These are phyloP conservation scores for Ottelia alismoides DNA, from an alignment of 106 monocot species.

Conservation along the genomic window DNA sequence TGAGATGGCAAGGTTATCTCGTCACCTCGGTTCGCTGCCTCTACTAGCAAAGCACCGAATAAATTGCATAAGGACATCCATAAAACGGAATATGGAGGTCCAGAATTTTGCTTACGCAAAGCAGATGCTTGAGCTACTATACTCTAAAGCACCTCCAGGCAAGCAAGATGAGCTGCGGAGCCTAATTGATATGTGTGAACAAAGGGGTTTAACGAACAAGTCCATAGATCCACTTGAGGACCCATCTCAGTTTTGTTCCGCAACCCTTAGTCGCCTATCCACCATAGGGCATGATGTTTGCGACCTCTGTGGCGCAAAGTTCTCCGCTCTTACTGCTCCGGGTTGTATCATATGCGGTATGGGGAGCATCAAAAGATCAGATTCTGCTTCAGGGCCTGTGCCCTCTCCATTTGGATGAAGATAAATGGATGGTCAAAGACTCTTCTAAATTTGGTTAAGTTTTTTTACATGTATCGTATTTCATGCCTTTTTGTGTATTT, in stretches of 20 bases:
- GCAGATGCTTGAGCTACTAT: conserved; percentile 77
- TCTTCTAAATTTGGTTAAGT: too few species aligned
- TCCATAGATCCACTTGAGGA: conserved; percentile 90
- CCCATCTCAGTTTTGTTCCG: conserved; percentile 87
- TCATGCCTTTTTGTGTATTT: too few species aligned
- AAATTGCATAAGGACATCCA: conserved; percentile 88
- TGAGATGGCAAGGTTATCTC: conserved; percentile 89
- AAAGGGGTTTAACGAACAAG: conserved; percentile 73
- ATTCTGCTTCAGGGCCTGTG: conserved; percentile 52
- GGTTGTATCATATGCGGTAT: conserved; percentile 94
- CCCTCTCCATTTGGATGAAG: conserved; percentile 81
- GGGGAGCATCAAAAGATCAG: conserved; percentile 94
- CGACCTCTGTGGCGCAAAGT: conserved; percentile 79
- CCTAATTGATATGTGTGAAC: conserved; percentile 74
- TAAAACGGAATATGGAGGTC: conserved; percentile 96
- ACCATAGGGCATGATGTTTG: conserved; percentile 88
- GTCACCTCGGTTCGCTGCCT: conserved; percentile 84
- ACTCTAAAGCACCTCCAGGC: conserved; percentile 73
- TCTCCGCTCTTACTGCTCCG: conserved; percentile 76
- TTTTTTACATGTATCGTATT: too few species aligned
- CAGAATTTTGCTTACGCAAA: conserved; percentile 85
- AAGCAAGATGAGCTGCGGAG: conserved; percentile 93
- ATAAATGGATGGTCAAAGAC: too few species aligned
- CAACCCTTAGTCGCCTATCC: conserved; percentile 79
- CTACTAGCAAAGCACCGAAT: conserved; percentile 88